Conservation (phyloP, 495 filamentous ascomycete genomes). For the Aspergillus egyptiacus region DNA sequence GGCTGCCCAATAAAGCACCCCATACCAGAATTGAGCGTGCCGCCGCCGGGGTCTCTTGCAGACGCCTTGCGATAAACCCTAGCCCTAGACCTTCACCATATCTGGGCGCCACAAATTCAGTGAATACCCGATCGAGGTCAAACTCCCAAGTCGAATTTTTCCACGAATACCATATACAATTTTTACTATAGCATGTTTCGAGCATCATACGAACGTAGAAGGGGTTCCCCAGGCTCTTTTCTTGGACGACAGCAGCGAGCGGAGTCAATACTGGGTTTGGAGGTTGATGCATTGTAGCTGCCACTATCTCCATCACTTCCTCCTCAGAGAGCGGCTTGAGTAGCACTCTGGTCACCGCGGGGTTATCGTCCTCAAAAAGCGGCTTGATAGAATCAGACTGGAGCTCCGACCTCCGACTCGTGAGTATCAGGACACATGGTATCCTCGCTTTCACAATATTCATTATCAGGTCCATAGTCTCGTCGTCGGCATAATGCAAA, state of each 20-base stretch:
- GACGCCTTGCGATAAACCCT: slow-evolving; percentile 68
- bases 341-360: slow-evolving; percentile 57
- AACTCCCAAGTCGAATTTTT: slow-evolving; percentile 73
- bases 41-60: slow-evolving; percentile 67
- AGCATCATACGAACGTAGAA: slow-evolving; percentile 90
- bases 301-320: slow-evolving; percentile 70
- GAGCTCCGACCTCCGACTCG: slow-evolving; percentile 37
- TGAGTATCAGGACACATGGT: slow-evolving; percentile 70
- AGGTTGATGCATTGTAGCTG: slow-evolving; percentile 58
- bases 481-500: slow-evolving; percentile 79
- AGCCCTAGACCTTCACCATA: slow-evolving; percentile 74
- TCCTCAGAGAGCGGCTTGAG: slow-evolving; percentile 65
- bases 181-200: slow-evolving; percentile 77
- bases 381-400: slow-evolving; percentile 37
- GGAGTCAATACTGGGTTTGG: slow-evolving; percentile 35
- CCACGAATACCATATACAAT: slow-evolving; percentile 86
- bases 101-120: slow-evolving; percentile 67
- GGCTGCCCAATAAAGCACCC: slow-evolving; percentile 71
- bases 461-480: slow-evolving; percentile 71
- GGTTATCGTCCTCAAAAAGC: slow-evolving; percentile 34
- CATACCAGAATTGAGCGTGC: slow-evolving; percentile 77
- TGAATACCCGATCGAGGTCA: slow-evolving; percentile 75
- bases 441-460: slow-evolving; percentile 66
- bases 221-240: slow-evolving; percentile 75
- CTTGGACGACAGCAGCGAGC: slow-evolving; percentile 65